Percentiles rank a stretch among this genome's conserved stretches.
phyloP scores from a whole-genome alignment of 1,139 yeast genomes.

The Saccharomyces hybrid region DNA sequence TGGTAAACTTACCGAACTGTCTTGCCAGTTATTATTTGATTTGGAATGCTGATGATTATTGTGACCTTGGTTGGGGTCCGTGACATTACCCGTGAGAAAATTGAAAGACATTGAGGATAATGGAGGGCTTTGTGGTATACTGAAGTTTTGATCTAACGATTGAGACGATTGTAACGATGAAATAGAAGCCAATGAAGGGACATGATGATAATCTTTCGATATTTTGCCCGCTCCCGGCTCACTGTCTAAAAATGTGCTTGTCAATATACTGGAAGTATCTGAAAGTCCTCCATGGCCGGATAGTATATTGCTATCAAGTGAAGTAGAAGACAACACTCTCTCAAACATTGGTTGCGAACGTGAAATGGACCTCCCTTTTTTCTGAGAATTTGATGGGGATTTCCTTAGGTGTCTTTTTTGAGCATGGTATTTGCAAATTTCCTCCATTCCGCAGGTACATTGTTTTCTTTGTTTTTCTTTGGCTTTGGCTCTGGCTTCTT shows the following conservation, averaged over 20 bases:
- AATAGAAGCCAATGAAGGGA: conserved; percentile 25
- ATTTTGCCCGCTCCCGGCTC: conserved; percentile 21
- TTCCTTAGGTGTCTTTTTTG: conserved; percentile 9
- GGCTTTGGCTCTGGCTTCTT: conserved; percentile 36
- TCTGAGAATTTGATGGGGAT: conserved; percentile 3
- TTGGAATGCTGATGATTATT: conserved; percentile 2
- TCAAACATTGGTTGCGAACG: conserved; percentile 6
- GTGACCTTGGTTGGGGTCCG: background rate
- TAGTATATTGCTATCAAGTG: conserved; percentile 14
- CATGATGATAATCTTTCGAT: conserved; percentile 27
- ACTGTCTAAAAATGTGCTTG: conserved; percentile 12
- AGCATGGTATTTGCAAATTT: conserved; percentile 21
- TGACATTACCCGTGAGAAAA: conserved; percentile 4
- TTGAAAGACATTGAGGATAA: conserved; percentile 11
- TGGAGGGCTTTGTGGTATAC: conserved; percentile 25
- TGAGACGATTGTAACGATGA: conserved; percentile 29
- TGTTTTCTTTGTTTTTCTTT: conserved; percentile 31
- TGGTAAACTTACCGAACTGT: conserved; percentile 8
- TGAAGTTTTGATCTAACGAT: conserved; percentile 26
- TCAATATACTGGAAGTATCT: conserved; percentile 10
- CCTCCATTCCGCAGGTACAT: conserved; percentile 46
- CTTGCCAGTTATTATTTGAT: background rate
- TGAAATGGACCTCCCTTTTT: background rate
- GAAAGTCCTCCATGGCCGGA: conserved; percentile 7
- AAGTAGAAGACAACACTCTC: conserved; percentile 11